Base-by-base conservation (phyloP, 139 green algal genomes). In the Coelastrella sp. region DNA sequence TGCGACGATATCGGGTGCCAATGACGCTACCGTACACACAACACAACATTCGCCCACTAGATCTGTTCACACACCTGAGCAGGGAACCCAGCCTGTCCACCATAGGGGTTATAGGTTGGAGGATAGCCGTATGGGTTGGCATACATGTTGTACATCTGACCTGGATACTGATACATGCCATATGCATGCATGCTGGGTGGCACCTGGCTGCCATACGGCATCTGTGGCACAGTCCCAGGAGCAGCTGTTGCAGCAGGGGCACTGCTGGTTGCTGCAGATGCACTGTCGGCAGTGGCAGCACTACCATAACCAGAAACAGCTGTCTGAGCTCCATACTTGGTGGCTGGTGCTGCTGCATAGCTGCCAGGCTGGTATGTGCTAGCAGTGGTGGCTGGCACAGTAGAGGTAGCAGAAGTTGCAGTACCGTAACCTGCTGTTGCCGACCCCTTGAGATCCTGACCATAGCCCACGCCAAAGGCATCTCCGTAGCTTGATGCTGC, bases 91-190 rank as follows among this genome's bases (percentile, higher is more conserved):
- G 73, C 73, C 73, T 81, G 73, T 40, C 50, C 48, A 27, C 19
- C 62, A 63, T 84, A 76, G 13, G 78, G 60, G 62, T 84, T 84
- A 37, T 76, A 64, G 17, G 43, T 34, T 19, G 72, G 30, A 43
- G 60, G 37, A 34, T 69, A 68, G 8, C 74, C 74, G 19, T 82
- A 82, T 17, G 74, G 74, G 50, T 82, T 69, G 27, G 43, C 72
- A 66, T 82, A 82, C 75, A 71, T 69, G 34, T 82, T 71, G 75
- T 71, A 69, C 53, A 71, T 71, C 53, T 82, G 75, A 35, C 43
- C 45, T 15, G 75, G 75, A 37, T 82, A 82, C 75, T 82, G 75
- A 6, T 82, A 82, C 75, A 82, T 82, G 75, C 45, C 37, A 32
- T 82, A 82, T 11, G 75, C 73, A 48, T 81, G 73, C 75, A 82